These are phyloP conservation scores for Kwoniella sp. DNA, from an alignment of 768 basidiomycete species.

Conservation along the genomic window DNA sequence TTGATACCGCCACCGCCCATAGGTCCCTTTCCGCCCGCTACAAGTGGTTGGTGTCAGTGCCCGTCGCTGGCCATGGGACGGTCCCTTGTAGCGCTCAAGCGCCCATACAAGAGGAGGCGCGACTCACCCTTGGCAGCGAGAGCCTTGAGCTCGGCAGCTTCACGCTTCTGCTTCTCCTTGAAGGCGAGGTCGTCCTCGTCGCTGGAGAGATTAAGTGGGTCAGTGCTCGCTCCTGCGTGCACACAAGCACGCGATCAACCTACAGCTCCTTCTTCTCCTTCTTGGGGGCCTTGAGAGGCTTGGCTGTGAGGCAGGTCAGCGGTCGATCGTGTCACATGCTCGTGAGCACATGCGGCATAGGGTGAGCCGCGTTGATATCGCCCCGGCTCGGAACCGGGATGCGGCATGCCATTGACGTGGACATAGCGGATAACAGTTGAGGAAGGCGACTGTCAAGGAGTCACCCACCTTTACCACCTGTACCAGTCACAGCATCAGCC, in stretches of 20 bases:
- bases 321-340: neutral
- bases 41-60: too few species aligned
- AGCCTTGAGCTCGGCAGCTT: constrained; percentile 30
- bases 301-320: too few species aligned
- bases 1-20: constrained; percentile 44
- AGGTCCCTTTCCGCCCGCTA: constrained; percentile 33
- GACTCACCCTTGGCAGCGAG: constrained; percentile 27
- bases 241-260: neutral
- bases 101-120: neutral
- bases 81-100: too few species aligned
- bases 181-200: constrained; percentile 43
- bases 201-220: neutral
- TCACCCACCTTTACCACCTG: constrained; percentile 36
- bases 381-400: constrained; percentile 3
- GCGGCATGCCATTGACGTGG: neutral
- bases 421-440: neutral
- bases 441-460: neutral
- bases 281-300: constrained; percentile 42
- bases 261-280: constrained; percentile 41
- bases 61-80: too few species aligned
- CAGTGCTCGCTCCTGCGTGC: too few species aligned
- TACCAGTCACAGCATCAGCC: neutral
- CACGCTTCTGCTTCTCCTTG: constrained; percentile 37
- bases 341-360: neutral
- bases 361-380: neutral